These are phyloP conservation scores for Termitomyces sp. DNA, from an alignment of 768 basidiomycete genomes.

Conservation along the genomic window DNA sequence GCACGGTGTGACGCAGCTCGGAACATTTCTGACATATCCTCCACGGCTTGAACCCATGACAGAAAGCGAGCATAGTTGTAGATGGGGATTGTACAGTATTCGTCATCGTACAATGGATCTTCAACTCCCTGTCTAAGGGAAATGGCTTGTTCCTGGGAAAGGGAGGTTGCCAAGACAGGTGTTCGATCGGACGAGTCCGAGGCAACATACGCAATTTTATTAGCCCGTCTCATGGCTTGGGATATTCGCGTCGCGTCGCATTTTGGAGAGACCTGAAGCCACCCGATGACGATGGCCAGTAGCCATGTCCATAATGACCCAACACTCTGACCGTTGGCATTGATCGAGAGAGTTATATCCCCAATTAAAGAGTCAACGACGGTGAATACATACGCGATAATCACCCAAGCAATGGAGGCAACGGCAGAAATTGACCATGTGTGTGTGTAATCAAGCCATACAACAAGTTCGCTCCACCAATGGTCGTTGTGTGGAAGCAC, in stretches of 20 bases:
- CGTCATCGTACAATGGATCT: slow-evolving; percentile 20
- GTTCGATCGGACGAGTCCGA: slow-evolving; percentile 2
- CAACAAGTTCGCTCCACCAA: slow-evolving; percentile 37
- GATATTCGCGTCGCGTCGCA: slow-evolving; percentile 32
- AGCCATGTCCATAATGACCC: slow-evolving; percentile 47
- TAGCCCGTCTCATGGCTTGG: slow-evolving; percentile 29
- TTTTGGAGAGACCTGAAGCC: slow-evolving; percentile 42
- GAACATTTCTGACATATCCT: slow-evolving; percentile 23
- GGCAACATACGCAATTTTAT: slow-evolving; percentile 29
- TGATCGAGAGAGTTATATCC: slow-evolving; percentile 20
- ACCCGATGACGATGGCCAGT: slow-evolving; percentile 40
- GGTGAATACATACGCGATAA: slow-evolving; percentile 41
- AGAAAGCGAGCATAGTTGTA: slow-evolving; percentile 31
- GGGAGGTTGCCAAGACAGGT: slow-evolving; percentile 4
- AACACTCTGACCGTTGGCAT: slow-evolving; percentile 37
- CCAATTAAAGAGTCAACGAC: slow-evolving; percentile 32
- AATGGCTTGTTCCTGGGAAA: slow-evolving; percentile 20
- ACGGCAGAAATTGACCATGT: slow-evolving; percentile 39
- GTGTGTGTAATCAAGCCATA: slow-evolving; percentile 33
- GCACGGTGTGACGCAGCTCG: slow-evolving; percentile 18
- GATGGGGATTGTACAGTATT: slow-evolving; percentile 24
- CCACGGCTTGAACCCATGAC: slow-evolving; percentile 27
- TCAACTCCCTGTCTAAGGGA: slow-evolving; percentile 11
- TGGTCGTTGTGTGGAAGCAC: slow-evolving; percentile 39
- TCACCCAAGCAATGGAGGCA: slow-evolving; percentile 41